Evolutionary conservation across 2,329 filamentous ascomycete species (phyloP), one percentile per base, ranked within the genome.

Genomic region (Colletotrichum theobromicola): DNA sequence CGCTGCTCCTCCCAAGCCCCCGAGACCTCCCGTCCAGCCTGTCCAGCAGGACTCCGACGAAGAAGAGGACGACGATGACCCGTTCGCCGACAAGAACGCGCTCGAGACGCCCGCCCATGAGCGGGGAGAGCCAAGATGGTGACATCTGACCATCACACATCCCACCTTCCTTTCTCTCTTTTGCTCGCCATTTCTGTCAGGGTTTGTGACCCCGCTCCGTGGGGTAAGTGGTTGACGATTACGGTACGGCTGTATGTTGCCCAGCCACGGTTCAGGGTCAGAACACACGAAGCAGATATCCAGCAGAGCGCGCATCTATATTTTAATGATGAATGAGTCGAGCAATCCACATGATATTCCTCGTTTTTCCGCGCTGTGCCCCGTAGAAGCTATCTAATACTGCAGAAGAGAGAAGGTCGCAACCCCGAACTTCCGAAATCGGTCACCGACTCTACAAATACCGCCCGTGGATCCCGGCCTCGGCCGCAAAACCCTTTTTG

Each of bases 41-140:
- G 67, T 73, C 79, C 63, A 84, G 81, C 77, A 83, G 83, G 42
- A 84, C 87, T 35, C 87, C n/a, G 89, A 88, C 18, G 90, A 92
- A 15, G 90, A 92, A 15, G 88, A 88, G 4, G 92, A 94, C 9
- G 94, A 95, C n/a, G 90, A 97, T 76, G 91, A 98, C 80, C 95
- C 95, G 0, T 98, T 98, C 82, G 94, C 94, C 5, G 95, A 98
- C 82, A 90, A 90, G 55, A 96, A 98, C 81, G 94, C 92, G 6
- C 88, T 94, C 5, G 53, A 76, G 46, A 77, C 74, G 35, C 76
- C 76, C 16, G 74, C 74, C 9, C 50, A 42, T 1, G 76, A 77
- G 64, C 74, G 61, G 24, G 55, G 32, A 37, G 74, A 76, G 67
- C 76, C 70, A 35, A 74, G 71, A 42, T 76, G 76, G 73, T 75